A percentile compares a stretch with the other conserved stretches of the same genome.
Evolutionary conservation across 345 rosid species (phyloP).

Genomic region (Eucalyptus curtisii): DNA sequence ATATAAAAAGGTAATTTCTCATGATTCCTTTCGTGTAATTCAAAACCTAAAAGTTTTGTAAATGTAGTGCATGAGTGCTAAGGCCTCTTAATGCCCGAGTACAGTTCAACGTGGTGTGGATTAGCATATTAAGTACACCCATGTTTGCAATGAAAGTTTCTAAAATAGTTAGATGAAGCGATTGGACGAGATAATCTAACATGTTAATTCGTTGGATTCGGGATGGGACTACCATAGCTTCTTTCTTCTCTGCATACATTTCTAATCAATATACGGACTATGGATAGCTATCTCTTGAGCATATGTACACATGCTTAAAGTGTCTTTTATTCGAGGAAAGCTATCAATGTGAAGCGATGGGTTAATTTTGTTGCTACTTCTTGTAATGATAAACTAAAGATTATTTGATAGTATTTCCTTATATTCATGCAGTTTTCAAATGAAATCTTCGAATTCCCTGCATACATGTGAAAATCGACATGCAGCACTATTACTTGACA

Average conservation of each 20-base stretch:
- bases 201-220: neutral
- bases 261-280: no score
- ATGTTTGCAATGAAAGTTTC: neutral
- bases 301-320: neutral
- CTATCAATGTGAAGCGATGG: neutral
- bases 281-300: neutral
- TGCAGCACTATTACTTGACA: neutral
- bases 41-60: neutral
- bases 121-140: neutral
- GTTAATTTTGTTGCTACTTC: neutral
- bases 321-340: neutral
- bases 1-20: neutral
- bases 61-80: neutral
- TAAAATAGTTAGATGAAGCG: neutral
- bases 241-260: neutral
- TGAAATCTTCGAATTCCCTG: accelerated
- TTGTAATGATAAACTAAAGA: neutral
- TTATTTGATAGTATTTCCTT: neutral
- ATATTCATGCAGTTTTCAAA: neutral
- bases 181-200: neutral
- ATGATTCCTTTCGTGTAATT: neutral
- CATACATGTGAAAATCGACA: neutral
- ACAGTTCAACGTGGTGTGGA: neutral
- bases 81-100: neutral
- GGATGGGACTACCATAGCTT: neutral